Evolutionary conservation across 2,329 filamentous ascomycete genomes (phyloP).

Genomic region (Lasiodiplodia theobromae): DNA sequence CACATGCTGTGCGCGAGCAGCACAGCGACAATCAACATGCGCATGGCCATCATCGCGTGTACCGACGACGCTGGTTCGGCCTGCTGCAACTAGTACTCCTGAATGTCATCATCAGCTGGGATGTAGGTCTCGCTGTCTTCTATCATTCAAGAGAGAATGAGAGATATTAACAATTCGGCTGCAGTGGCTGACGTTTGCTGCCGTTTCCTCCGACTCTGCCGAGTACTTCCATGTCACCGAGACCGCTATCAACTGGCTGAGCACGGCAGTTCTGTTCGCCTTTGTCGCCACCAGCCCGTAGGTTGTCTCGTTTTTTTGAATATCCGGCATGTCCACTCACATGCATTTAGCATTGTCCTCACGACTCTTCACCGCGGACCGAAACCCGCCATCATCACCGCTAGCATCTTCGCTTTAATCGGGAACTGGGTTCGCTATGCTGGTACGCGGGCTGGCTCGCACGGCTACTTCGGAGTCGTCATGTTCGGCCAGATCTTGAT

Average conservation of each 20-base stretch:
- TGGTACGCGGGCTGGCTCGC: slow-evolving; percentile 61
- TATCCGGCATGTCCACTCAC: slow-evolving; percentile 3
- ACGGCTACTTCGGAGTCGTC: slow-evolving; percentile 74
- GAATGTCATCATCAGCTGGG: slow-evolving; percentile 95
- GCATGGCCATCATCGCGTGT: slow-evolving; percentile 58
- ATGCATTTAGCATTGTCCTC: slow-evolving; percentile 62
- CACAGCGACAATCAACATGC: not conserved
- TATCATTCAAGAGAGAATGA: too few species aligned
- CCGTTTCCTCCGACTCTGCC: slow-evolving; percentile 77
- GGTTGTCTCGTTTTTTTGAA: slow-evolving; percentile 37
- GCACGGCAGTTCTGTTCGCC: slow-evolving; percentile 84
- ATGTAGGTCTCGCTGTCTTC: slow-evolving; percentile 67
- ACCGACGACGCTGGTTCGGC: slow-evolving; percentile 90
- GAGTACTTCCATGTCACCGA: slow-evolving; percentile 78
- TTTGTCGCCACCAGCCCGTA: slow-evolving; percentile 76
- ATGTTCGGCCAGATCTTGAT: slow-evolving; percentile 93
- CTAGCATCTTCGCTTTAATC: slow-evolving; percentile 75
- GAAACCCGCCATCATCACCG: slow-evolving; percentile 72
- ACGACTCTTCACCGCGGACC: slow-evolving; percentile 82
- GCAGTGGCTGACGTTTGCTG: slow-evolving; percentile 93
- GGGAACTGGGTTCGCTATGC: slow-evolving; percentile 94
- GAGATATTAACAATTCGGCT: slow-evolving; percentile 21
- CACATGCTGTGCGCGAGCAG: not conserved
- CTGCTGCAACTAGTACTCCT: slow-evolving; percentile 82
- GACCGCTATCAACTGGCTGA: slow-evolving; percentile 89